Base-by-base conservation (phyloP, 768 basidiomycete genomes). In the Cystofilobasidium capitatum region DNA sequence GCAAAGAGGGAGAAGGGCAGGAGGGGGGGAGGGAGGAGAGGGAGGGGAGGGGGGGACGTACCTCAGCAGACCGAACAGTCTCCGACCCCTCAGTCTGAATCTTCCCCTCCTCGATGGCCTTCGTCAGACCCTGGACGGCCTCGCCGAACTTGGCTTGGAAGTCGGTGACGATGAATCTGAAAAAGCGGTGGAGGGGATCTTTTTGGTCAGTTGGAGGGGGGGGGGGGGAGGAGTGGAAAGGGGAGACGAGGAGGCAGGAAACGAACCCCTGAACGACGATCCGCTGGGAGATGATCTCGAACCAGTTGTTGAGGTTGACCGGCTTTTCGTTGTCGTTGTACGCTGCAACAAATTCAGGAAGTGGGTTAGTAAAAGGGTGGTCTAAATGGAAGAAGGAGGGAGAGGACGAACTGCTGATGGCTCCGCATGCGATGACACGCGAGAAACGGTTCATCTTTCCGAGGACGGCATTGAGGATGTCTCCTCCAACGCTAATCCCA, bases 221-320 rank as follows among this genome's bases (percentile, higher is more conserved):
- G 3, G 24, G 35, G 20, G 4, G 24, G 8, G 26, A 8, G 5
- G n/a, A 58, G n/a, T 17, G 55, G 7, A 26, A 26, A 29, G 55
- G 17, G 20, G 31, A 58, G 24, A 29, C 10, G 20, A 58, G 55
- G 17, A 16, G 35, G 22, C 16, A 61, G 24, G 16, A 61, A 37
- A 57, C 26, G 55, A 58, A 63, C 2, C 74, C 74, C 62, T 71
- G 70, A 58, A 76, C 65, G 13, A 61, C 72, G 40, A 74, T 64
- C 14, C 75, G 44, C 64, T 72, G 71, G 24, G 64, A 61, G 55
- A 75, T 71, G 62, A 75, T 42, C 40, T 77, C 70, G 26, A 71
- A 66, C 64, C n/a, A 57, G 40, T 55, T 37, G 54, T 58, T 65
- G 36, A 42, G 31, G 37, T 35, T 45, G 33, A 55, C 17, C 16